Conservation (phyloP, 768 basidiomycete genomes). For the Boletus rubropictus region DNA sequence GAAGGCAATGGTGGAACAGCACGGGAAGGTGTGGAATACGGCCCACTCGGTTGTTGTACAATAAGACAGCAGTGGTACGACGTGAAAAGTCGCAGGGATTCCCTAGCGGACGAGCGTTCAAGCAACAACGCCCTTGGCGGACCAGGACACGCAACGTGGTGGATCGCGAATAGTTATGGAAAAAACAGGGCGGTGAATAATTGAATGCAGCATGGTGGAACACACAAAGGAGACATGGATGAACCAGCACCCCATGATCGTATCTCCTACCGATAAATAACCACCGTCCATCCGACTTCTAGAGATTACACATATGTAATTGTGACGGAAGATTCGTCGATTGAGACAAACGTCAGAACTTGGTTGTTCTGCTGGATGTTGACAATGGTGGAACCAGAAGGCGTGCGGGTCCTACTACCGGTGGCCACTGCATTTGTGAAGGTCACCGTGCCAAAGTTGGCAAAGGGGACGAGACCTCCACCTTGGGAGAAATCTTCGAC, state of each 20-base stretch:
- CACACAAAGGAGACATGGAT: neutral
- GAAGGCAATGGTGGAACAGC: neutral
- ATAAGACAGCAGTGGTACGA: too few species aligned
- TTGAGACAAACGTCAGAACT: neutral
- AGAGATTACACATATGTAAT: neutral
- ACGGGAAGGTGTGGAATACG: neutral
- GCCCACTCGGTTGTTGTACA: neutral
- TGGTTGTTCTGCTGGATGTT: conserved; percentile 1
- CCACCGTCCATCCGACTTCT: neutral
- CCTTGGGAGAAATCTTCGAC: conserved; percentile 1
- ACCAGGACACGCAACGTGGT: neutral
- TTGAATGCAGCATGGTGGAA: neutral
- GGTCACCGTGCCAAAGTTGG: conserved; percentile 4
- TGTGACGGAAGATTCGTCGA: neutral
- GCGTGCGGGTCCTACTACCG: neutral
- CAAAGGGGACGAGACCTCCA: neutral
- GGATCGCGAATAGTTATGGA: neutral
- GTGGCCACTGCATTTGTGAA: conserved; percentile 5
- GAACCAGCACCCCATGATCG: neutral
- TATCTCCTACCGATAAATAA: neutral
- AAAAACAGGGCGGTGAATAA: neutral
- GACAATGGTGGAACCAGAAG: neutral
- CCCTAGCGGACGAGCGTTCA: too few species aligned
- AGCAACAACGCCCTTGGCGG: neutral
- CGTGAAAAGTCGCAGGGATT: too few species aligned